Percentiles rank a stretch among this genome's conserved stretches.
phyloP scores from a whole-genome alignment of 441 rosid species.

The Metrosideros polymorpha region DNA sequence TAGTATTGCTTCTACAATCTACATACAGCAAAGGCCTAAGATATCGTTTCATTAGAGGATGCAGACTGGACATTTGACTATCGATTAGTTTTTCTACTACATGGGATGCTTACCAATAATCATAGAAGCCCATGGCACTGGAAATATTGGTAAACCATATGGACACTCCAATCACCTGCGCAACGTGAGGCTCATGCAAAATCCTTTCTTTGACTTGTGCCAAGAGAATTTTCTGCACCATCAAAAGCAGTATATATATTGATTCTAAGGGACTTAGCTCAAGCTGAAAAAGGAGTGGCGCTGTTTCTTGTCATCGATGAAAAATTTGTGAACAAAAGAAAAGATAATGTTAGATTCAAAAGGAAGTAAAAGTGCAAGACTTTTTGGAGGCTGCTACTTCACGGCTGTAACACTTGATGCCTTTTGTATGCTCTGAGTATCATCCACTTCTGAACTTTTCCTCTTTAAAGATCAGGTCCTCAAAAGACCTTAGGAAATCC shows the following conservation, averaged over 20 bases:
- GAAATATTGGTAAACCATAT: not conserved
- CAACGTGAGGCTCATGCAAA: not conserved
- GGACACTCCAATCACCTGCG: not conserved
- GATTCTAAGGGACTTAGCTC: not conserved
- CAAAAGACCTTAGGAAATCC: slow-evolving; percentile 3
- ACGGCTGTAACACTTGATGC: not conserved
- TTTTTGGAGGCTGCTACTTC: not conserved
- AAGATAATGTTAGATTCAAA: not conserved
- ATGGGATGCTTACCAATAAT: not conserved
- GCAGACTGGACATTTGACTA: not conserved
- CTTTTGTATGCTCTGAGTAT: slow-evolving; percentile 1
- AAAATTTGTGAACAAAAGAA: not conserved
- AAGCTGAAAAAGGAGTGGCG: not conserved
- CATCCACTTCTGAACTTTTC: slow-evolving; percentile 7
- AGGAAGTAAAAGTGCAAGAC: not conserved
- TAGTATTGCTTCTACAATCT: not conserved
- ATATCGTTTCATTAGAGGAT: not conserved
- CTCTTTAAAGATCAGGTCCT: slow-evolving; percentile 10
- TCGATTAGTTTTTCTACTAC: not conserved
- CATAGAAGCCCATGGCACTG: not conserved
- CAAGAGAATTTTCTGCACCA: not conserved
- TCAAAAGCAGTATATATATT: not conserved
- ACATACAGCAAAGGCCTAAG: not conserved
- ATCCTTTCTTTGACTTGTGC: not conserved
- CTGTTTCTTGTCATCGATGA: not conserved